Base-by-base conservation (phyloP, 129 eudicot genomes). In the Kitagawia praeruptora region DNA sequence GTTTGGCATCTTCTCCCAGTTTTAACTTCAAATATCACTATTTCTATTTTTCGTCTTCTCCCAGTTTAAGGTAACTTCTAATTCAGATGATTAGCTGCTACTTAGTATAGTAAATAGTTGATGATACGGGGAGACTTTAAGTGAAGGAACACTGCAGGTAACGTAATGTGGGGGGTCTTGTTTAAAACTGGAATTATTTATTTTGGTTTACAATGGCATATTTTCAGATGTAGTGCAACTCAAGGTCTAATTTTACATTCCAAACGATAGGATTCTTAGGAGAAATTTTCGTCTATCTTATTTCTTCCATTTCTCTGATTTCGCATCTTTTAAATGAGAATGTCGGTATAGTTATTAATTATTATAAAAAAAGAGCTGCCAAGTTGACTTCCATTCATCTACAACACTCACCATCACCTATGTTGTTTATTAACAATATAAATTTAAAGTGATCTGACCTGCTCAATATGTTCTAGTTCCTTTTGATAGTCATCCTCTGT, bases 401-500 rank as follows among this genome's bases (percentile, higher is more conserved):
- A 72, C 15, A 72, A 40, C 75, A 40, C n/a, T 40, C 51, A 11
- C 15, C 4, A 39, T 74, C 13, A 45, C 41, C 67, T 16, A 47
- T 7, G 5, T 13, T 75, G 19, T 61, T 31, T 49, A 19, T 75
- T 18, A 13, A 28, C 38, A 21, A 21, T 21, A 21, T 54, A 49
- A 76, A 71, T 70, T 53, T 54, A 41, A 61, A 80, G 70, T 69
- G 44, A 85, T 76, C 85, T 73, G 12, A 93, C 98, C 96, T 86
- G 75, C 85, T 94, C 98, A 81, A 94, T 94, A 78, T 94, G 98
- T 81, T 94, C 98, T 77, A 94, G 96, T 83, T 94, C 98, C 82
- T 94, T 86, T 66, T 94, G 96, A 82, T 94, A 94, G 71, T 94
- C 98, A 12, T 94, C 98, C 21, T 94, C 97, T 46, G 97, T 91